Evolutionary conservation across 192 early-diverging fungal species (phyloP).

Genomic region (Backusella macrospora): DNA sequence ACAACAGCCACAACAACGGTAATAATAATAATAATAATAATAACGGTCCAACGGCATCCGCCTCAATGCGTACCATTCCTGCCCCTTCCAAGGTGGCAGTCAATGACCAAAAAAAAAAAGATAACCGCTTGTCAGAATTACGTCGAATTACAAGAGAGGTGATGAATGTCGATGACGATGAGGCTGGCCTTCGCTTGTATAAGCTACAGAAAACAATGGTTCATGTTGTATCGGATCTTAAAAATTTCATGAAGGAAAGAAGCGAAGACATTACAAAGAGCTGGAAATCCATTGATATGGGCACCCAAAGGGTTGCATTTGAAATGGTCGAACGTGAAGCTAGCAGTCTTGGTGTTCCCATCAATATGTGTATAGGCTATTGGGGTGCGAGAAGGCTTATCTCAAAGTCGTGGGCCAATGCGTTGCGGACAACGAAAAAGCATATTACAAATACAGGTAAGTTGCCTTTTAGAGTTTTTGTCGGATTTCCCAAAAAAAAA

Average conservation of each 20-base stretch:
- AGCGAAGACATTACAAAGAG: slow-evolving; percentile 2
- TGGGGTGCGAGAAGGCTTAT: slow-evolving; percentile 14
- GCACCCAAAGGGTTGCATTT: slow-evolving; percentile 13
- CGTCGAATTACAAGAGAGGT: neutral
- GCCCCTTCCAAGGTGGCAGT: slow-evolving; percentile 8
- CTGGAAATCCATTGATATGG: slow-evolving; percentile 16
- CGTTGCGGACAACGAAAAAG: slow-evolving; percentile 17
- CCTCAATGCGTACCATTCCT: slow-evolving; percentile 3
- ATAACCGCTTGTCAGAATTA: slow-evolving; percentile 4
- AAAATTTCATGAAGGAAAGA: slow-evolving; percentile 12
- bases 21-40: neutral
- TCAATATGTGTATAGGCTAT: slow-evolving; percentile 20
- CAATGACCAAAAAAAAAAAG: slow-evolving; percentile 15
- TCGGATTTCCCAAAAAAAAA: neutral
- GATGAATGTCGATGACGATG: slow-evolving; percentile 16
- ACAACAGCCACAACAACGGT: neutral
- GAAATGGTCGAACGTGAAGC: slow-evolving; percentile 17
- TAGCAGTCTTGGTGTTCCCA: neutral
- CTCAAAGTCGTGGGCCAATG: slow-evolving; percentile 15
- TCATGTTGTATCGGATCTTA: slow-evolving; percentile 9
- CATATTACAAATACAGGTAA: neutral
- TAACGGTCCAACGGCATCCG: neutral
- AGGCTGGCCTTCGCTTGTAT: slow-evolving; percentile 11
- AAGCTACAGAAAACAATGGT: slow-evolving; percentile 19
- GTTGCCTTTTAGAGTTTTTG: neutral